phyloP scores from a whole-genome alignment of 805 yeast species.

The Hanseniaspora taiwanica region DNA sequence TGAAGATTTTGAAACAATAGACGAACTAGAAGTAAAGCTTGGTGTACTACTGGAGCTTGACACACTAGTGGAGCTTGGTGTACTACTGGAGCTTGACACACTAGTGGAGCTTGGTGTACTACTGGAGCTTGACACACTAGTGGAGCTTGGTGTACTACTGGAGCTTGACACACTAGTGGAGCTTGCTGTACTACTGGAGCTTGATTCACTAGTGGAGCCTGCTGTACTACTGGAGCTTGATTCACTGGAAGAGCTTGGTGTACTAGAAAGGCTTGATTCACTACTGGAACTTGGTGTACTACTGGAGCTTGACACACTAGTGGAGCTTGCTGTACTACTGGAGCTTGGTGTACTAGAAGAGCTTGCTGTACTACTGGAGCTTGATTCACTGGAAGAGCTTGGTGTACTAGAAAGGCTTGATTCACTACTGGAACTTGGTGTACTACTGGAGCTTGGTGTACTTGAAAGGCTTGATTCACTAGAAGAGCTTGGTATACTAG shows the following conservation, averaged over 20 bases:
- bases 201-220: slow-evolving; percentile 10
- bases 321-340: slow-evolving; percentile 9
- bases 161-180: slow-evolving; percentile 12
- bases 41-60: slow-evolving; percentile 7
- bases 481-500: slow-evolving; percentile 9
- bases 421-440: slow-evolving; percentile 22
- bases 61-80: slow-evolving; percentile 9
- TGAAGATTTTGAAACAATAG: slow-evolving; percentile 16
- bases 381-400: slow-evolving; percentile 11
- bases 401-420: slow-evolving; percentile 14
- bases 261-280: slow-evolving; percentile 12
- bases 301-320: slow-evolving; percentile 8
- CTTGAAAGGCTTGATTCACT: slow-evolving; percentile 4
- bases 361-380: slow-evolving; percentile 5
- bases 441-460: slow-evolving; percentile 7
- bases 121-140: slow-evolving; percentile 7
- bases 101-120: slow-evolving; percentile 8
- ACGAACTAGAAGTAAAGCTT: slow-evolving; percentile 9
- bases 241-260: slow-evolving; percentile 8
- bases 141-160: slow-evolving; percentile 6
- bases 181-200: slow-evolving; percentile 24
- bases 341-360: slow-evolving; percentile 7
- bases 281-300: slow-evolving; percentile 11
- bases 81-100: slow-evolving; percentile 9
- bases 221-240: slow-evolving; percentile 1